Percentiles rank a stretch among this genome's conserved stretches.
Evolutionary conservation across 2,329 filamentous ascomycete species (phyloP).

Genomic region (Hypoxylon rubiginosum): DNA sequence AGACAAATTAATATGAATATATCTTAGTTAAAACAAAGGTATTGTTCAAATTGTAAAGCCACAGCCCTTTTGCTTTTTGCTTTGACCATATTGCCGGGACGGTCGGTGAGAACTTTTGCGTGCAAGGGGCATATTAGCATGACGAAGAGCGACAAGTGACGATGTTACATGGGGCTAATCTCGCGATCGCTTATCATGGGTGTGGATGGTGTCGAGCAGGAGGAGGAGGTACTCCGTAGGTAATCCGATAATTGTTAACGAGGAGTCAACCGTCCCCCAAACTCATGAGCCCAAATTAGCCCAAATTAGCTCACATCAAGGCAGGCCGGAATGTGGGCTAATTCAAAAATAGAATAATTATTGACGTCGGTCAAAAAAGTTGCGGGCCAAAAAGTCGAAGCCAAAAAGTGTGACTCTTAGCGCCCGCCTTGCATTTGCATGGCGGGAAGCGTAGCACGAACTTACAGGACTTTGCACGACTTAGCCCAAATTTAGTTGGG

Average conservation of each 20-base stretch:
- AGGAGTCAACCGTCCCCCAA: not conserved
- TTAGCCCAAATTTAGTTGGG: constrained; percentile 47
- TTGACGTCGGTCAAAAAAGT: constrained; percentile 28
- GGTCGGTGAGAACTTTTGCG: constrained; percentile 32
- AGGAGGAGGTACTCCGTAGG: not conserved
- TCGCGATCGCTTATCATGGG: constrained; percentile 38
- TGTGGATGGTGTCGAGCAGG: constrained; percentile 17
- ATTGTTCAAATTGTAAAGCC: not conserved
- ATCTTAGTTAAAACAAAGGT: constrained; percentile 9
- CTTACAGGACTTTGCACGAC: constrained; percentile 14
- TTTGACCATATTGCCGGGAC: constrained; percentile 37
- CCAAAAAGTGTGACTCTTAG: constrained; percentile 43
- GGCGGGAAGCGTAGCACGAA: constrained; percentile 3
- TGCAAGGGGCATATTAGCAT: constrained; percentile 18
- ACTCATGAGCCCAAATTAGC: constrained; percentile 5
- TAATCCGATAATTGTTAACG: constrained; percentile 6
- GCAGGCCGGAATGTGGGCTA: constrained; percentile 42
- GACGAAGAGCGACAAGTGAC: constrained; percentile 26
- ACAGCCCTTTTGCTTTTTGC: constrained; percentile 3
- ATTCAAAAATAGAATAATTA: constrained; percentile 52
- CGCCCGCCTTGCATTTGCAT: constrained; percentile 46
- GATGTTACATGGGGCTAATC: constrained; percentile 38
- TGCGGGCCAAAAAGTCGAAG: constrained; percentile 38
- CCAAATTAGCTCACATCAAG: constrained; percentile 44
- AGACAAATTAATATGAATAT: constrained; percentile 2